A percentile compares a stretch with the other conserved stretches of the same genome.
Evolutionary conservation across 2,329 filamentous ascomycete species (phyloP).

Genomic region (Botrytis aclada): DNA sequence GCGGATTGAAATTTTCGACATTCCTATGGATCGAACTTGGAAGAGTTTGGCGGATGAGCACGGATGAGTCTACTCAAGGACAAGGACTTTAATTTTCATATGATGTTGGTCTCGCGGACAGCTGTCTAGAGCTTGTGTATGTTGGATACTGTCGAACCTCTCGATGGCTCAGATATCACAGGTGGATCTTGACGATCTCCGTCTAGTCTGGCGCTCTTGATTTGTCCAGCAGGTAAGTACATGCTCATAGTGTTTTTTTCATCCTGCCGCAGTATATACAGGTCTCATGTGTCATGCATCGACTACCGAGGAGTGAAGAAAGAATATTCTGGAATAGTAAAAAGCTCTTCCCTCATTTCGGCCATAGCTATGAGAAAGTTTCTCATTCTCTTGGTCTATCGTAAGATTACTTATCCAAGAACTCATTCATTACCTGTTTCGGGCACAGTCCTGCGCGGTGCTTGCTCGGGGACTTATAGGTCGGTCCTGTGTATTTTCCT

Average conservation of each 20-base stretch:
- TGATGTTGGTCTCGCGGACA: not conserved
- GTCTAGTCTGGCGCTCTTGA: not conserved
- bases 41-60: not conserved
- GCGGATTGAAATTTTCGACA: not conserved
- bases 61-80: not conserved
- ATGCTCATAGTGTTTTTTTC: not conserved
- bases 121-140: not conserved
- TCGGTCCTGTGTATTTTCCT: too few relatives aligned
- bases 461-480: rapidly evolving
- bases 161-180: not conserved
- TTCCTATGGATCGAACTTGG: not conserved
- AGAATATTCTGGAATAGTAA: too few relatives aligned
- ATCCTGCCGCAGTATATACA: not conserved
- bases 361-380: not conserved
- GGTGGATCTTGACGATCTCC: not conserved
- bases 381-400: not conserved
- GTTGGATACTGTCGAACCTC: not conserved
- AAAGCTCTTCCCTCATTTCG: not conserved
- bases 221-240: not conserved
- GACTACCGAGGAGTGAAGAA: too few relatives aligned
- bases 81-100: too few relatives aligned
- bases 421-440: not conserved
- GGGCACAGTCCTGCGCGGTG: not conserved
- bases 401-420: not conserved
- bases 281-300: too few relatives aligned